These are phyloP conservation scores for Starmerella kuoi DNA, from an alignment of 805 yeast species.

Conservation along the genomic window DNA sequence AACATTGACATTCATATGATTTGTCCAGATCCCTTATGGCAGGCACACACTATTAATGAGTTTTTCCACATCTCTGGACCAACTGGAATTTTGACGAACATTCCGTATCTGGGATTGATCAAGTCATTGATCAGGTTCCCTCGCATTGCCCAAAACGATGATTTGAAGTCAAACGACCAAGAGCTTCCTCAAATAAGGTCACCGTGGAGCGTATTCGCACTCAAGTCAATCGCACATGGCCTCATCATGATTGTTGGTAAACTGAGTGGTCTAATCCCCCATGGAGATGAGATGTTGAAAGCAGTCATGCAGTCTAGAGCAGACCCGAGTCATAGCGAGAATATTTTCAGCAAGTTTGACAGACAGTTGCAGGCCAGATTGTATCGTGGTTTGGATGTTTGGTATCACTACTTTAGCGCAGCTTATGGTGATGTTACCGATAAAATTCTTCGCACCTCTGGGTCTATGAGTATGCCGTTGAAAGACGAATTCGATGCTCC, in stretches of 20 bases:
- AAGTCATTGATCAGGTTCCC: conserved; percentile 28
- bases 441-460: conserved; percentile 20
- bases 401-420: conserved; percentile 25
- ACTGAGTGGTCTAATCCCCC: conserved; percentile 17
- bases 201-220: conserved; percentile 22
- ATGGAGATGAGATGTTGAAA: conserved; percentile 18
- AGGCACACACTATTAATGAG: conserved; percentile 21
- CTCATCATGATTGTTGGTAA: conserved; percentile 23
- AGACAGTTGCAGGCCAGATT: conserved; percentile 23
- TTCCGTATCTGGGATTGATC: conserved; percentile 26
- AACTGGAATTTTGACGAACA: conserved; percentile 16
- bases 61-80: conserved; percentile 25
- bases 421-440: conserved; percentile 24
- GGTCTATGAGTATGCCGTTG: conserved; percentile 18
- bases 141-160: conserved; percentile 15
- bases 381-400: conserved; percentile 26
- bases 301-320: conserved; percentile 13
- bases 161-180: not conserved
- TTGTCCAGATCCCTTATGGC: conserved; percentile 25
- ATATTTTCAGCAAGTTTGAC: conserved; percentile 18
- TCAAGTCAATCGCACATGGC: conserved; percentile 24
- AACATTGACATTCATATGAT: conserved; percentile 27
- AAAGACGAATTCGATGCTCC: conserved; percentile 15
- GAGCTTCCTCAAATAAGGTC: conserved; percentile 4
- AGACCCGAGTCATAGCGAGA: conserved; percentile 1